Percentiles rank a stretch among this genome's conserved stretches.
phyloP scores from a whole-genome alignment of 1,284 basidiomycete species.

The Grifola frondosa region DNA sequence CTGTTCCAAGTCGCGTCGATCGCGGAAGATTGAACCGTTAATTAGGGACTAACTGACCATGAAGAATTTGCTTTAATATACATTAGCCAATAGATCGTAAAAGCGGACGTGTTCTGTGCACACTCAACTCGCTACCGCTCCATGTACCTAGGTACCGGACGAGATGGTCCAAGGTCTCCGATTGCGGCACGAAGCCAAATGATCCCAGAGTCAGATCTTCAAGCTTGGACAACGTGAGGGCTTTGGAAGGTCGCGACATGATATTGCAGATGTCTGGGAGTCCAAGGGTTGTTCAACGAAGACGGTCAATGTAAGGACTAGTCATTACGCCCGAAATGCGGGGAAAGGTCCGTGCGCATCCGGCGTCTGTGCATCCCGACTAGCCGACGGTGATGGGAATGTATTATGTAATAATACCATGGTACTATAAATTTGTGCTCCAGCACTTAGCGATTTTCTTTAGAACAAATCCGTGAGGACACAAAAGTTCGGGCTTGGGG shows the following conservation, averaged over 20 bases:
- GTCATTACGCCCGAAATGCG: no score
- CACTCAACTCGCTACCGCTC: conserved; percentile 79
- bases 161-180: conserved; percentile 65
- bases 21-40: neutral
- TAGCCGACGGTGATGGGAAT: conserved; percentile 21
- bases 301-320: no score
- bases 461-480: conserved; percentile 73
- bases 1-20: conserved; percentile 34
- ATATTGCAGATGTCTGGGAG: conserved; percentile 1
- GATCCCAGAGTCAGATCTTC: conserved; percentile 63
- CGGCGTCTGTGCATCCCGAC: neutral
- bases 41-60: conserved; percentile 45
- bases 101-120: neutral
- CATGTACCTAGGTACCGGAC: conserved; percentile 74
- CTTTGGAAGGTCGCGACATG: conserved; percentile 41
- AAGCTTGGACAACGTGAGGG: conserved; percentile 42
- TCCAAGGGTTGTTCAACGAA: no score
- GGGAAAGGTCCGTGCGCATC: conserved; percentile 14
- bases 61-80: conserved; percentile 63
- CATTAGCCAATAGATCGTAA: neutral
- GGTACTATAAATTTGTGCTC: conserved; percentile 11
- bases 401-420: conserved; percentile 17
- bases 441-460: conserved; percentile 21
- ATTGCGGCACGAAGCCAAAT: conserved; percentile 56
- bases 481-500: conserved; percentile 83